Base-by-base conservation (phyloP, 1,139 yeast species). In the Candida sanyaensis region DNA sequence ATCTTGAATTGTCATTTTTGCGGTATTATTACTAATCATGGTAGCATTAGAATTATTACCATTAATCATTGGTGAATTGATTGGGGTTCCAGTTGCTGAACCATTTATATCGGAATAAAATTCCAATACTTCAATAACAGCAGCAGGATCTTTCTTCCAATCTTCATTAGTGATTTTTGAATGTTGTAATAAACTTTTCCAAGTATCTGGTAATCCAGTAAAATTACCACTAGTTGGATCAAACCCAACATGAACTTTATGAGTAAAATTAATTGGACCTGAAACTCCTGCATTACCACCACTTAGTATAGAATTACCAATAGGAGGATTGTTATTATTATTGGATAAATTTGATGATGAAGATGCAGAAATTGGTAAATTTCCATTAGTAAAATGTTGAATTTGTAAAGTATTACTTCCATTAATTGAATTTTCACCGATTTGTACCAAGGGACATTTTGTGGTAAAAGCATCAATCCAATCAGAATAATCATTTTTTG, bases 401-500 rank as follows among this genome's bases (percentile, higher is more conserved):
- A 31, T 40, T 39, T 36, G 46, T 29, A 32, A 37, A 23, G 21
- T 17, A 17, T 17, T 17, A 17, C 21, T 17, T 2, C 21, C 21
- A 17, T 17, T 17, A 17, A 17, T 17, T 17, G 21, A 17, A 29
- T 10, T 39, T 37, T 55, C 61, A 32, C 73, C 74, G 46, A 74
- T 72, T 45, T 68, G 73, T 17, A 69, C 65, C 53, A 86, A 73
- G 1, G 97, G 97, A 58, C 96, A 88, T 63, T 89, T 89, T 13
- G 93, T 81, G 55, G 90, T 84, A 55, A 92, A 88, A 12, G 90
- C 87, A 65, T 93, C 97, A 53, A 92, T 78, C 99, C 99, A 92
- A 53, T 88, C 86, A 64, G 88, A 83, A 55, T 89, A 77, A 54
- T 92, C 98, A 51, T 83, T 80, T 60, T 89, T 90, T 29, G 86